phyloP scores from a whole-genome alignment of 1,284 basidiomycete genomes.

The Megacollybia platyphylla region DNA sequence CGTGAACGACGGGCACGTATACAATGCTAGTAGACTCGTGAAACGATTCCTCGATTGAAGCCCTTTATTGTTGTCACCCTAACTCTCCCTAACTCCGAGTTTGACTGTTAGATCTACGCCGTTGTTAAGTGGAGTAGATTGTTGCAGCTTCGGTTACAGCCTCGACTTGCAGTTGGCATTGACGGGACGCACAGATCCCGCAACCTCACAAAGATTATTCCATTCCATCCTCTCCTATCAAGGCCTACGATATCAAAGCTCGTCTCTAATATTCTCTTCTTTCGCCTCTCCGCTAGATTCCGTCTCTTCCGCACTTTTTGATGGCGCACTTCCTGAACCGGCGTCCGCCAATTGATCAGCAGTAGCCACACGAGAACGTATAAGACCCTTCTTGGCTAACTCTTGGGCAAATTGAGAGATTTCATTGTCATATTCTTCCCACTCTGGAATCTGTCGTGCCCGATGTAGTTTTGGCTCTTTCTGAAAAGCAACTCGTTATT shows the following conservation, averaged over 20 bases:
- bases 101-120: too few species aligned
- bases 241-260: constrained; percentile 3
- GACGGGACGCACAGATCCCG: too few species aligned
- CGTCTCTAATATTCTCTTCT: constrained; percentile 5
- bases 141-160: too few species aligned
- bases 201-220: too few species aligned
- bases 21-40: too few species aligned
- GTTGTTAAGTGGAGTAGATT: too few species aligned
- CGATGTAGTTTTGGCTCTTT: constrained; percentile 94
- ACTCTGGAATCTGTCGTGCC: constrained; percentile 93
- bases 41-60: too few species aligned
- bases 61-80: too few species aligned
- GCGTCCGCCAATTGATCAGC: constrained; percentile 70
- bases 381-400: constrained; percentile 53
- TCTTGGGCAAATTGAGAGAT: constrained; percentile 62
- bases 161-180: too few species aligned
- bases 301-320: constrained; percentile 1
- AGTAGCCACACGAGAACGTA: constrained; percentile 51
- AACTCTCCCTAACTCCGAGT: too few species aligned
- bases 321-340: constrained; percentile 19
- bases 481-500: constrained; percentile 22
- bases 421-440: constrained; percentile 84
- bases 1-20: too few species aligned
- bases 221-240: too few species aligned
- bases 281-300: constrained; percentile 1